Conservation (phyloP, 768 basidiomycete genomes). For the Kwoniella mangroviensis region DNA sequence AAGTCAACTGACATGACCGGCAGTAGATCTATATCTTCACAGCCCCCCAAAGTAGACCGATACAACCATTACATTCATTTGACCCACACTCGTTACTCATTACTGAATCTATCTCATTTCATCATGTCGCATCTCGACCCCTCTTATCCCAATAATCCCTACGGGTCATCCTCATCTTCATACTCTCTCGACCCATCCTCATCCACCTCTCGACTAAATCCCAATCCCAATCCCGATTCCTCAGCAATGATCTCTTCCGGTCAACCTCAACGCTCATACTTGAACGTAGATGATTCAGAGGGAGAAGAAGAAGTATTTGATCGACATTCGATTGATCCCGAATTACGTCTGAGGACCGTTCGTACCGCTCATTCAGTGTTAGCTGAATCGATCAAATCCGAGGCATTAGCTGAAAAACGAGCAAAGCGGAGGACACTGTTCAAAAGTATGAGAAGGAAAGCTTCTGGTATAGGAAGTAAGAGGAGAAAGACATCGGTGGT, state of each 20-base stretch:
- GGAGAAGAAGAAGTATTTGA: conserved; percentile 37
- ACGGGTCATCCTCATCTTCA: conserved; percentile 18
- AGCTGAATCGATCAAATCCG: conserved; percentile 80
- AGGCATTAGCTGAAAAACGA: conserved; percentile 61
- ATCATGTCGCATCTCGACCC: conserved; percentile 9
- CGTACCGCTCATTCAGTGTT: conserved; percentile 89
- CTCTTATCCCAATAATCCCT: conserved; percentile 7
- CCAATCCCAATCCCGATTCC: conserved; percentile 5
- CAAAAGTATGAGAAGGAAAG: conserved; percentile 35
- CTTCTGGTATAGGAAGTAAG: conserved; percentile 21
- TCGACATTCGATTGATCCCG: conserved; percentile 65
- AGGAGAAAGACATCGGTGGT: conserved; percentile 21
- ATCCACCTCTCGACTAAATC: conserved; percentile 16
- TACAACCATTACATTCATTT: neutral
- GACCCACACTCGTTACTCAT: neutral
- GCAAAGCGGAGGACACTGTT: conserved; percentile 43
- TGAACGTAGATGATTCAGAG: conserved; percentile 24
- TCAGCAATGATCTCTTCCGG: conserved; percentile 5
- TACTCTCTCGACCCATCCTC: conserved; percentile 18
- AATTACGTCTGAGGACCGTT: conserved; percentile 86
- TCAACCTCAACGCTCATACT: conserved; percentile 19
- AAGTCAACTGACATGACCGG: neutral
- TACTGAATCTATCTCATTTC: neutral
- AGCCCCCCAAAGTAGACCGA: neutral
- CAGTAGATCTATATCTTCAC: neutral